Percentiles rank a stretch among this genome's conserved stretches.
Conservation (phyloP, 108 stramenopile species). For the Cyclotella kingstonii region DNA sequence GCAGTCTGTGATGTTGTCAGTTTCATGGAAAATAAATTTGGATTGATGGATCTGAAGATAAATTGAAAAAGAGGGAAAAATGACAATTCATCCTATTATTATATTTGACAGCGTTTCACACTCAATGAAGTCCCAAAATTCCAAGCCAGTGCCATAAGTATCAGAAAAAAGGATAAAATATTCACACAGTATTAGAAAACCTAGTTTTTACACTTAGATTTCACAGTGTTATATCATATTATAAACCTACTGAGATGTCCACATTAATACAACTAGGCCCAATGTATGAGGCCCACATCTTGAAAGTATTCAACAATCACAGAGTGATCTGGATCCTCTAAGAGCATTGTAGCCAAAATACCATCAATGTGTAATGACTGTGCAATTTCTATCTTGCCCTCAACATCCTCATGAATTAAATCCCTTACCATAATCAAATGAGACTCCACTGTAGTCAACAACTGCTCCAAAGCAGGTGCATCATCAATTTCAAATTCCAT, state of each 20-base stretch:
- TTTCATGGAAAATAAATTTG: no score
- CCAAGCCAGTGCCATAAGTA: not conserved
- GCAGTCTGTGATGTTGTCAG: no score
- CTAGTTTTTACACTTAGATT: no score
- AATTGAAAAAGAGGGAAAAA: not conserved
- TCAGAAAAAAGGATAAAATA: not conserved
- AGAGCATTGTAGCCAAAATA: constrained; percentile 62
- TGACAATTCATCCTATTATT: constrained; percentile 30
- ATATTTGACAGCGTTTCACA: constrained; percentile 10
- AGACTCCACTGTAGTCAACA: constrained; percentile 86
- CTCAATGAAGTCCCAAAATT: not conserved
- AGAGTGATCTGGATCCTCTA: constrained; percentile 39
- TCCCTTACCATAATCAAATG: constrained; percentile 84
- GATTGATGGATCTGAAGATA: constrained; percentile 3
- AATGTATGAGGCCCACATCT: not conserved
- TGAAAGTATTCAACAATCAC: constrained; percentile 42
- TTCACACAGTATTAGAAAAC: no score
- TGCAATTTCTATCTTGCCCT: constrained; percentile 87
- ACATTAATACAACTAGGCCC: no score
- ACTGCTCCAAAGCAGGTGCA: constrained; percentile 90
- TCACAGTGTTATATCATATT: no score
- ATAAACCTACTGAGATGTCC: not conserved
- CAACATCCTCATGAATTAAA: constrained; percentile 85
- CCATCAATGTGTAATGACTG: constrained; percentile 86
- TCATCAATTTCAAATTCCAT: constrained; percentile 98